These are phyloP conservation scores for Monosporascus sp. DNA, from an alignment of 2,329 filamentous ascomycete genomes.

Conservation along the genomic window DNA sequence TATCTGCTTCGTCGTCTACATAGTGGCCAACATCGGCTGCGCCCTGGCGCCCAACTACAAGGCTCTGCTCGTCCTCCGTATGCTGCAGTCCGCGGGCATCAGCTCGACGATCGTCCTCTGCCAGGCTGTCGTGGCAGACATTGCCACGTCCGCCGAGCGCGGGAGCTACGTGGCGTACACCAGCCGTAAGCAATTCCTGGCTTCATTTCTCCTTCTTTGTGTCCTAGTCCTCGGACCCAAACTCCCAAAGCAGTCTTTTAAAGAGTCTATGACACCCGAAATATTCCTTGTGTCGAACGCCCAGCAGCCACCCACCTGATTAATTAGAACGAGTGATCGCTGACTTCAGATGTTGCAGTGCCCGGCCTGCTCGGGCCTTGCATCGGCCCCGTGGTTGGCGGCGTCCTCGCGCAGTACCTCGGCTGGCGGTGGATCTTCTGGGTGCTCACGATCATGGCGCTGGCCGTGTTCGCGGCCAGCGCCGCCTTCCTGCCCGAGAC, in stretches of 20 bases:
- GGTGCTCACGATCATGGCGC: conserved; percentile 39
- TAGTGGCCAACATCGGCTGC: conserved; percentile 40
- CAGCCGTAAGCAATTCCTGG: no score
- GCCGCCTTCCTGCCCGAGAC: conserved; percentile 41
- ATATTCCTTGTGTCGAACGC: no score
- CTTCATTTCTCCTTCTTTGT: no score
- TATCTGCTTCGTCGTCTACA: conserved; percentile 40
- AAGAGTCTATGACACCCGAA: no score
- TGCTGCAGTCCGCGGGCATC: conserved; percentile 46
- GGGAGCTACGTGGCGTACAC: conserved; percentile 48
- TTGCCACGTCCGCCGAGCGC: conserved; percentile 50
- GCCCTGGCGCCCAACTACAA: conserved; percentile 39
- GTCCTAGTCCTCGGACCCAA: no score
- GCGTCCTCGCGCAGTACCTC: conserved; percentile 43
- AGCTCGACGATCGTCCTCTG: conserved; percentile 50
- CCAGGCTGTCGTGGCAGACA: conserved; percentile 50
- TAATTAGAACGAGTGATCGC: no score
- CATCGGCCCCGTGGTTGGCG: conserved; percentile 45
- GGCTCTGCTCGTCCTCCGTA: conserved; percentile 42
- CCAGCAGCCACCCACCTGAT: no score
- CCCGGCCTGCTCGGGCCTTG: conserved; percentile 36
- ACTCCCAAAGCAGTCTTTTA: no score
- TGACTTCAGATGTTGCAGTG: conserved; percentile 16
- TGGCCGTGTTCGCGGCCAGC: conserved; percentile 30
- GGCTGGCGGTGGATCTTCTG: conserved; percentile 51